Evolutionary conservation across 2,329 filamentous ascomycete genomes (phyloP).

Genomic region (Verticillium alfalfae): DNA sequence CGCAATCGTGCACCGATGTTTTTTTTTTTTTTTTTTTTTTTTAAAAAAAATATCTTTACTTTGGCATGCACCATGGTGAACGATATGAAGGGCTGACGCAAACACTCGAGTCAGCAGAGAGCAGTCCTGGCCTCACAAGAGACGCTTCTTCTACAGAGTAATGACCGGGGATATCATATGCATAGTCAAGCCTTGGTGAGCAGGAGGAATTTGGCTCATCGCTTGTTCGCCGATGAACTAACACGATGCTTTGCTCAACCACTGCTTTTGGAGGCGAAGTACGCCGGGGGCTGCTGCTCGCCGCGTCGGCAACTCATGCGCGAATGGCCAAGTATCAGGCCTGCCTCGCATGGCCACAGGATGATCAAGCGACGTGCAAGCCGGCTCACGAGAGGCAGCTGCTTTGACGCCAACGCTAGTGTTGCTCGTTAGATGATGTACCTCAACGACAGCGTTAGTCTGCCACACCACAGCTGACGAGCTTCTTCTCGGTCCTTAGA

Average conservation of each 20-base stretch:
- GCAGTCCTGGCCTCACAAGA: conserved; percentile 20
- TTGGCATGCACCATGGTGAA: not conserved
- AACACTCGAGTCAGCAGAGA: conserved; percentile 7
- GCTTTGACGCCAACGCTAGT: too few relatives aligned
- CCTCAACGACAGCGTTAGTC: too few relatives aligned
- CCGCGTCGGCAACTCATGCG: too few relatives aligned
- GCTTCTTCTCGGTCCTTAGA: too few relatives aligned
- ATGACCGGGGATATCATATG: conserved; percentile 24
- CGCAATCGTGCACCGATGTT: not conserved
- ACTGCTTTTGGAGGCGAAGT: not conserved
- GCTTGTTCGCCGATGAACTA: conserved; percentile 15
- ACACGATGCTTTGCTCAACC: conserved; percentile 2
- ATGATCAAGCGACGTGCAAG: too few relatives aligned
- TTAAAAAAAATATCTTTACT: conserved; percentile 15
- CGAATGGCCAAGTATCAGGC: too few relatives aligned
- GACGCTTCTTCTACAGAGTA: conserved; percentile 20
- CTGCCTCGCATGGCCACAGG: too few relatives aligned
- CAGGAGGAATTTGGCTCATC: conserved; percentile 11
- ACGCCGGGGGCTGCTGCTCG: not conserved
- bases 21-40: not conserved
- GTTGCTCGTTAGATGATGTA: too few relatives aligned
- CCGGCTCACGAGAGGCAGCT: too few relatives aligned
- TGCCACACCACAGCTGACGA: too few relatives aligned
- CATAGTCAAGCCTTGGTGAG: conserved; percentile 20
- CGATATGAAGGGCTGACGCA: too few relatives aligned